A percentile compares a stretch with the other conserved stretches of the same genome.
phyloP scores from a whole-genome alignment of 1,284 basidiomycete genomes.

The Rhodotorula sp. region DNA sequence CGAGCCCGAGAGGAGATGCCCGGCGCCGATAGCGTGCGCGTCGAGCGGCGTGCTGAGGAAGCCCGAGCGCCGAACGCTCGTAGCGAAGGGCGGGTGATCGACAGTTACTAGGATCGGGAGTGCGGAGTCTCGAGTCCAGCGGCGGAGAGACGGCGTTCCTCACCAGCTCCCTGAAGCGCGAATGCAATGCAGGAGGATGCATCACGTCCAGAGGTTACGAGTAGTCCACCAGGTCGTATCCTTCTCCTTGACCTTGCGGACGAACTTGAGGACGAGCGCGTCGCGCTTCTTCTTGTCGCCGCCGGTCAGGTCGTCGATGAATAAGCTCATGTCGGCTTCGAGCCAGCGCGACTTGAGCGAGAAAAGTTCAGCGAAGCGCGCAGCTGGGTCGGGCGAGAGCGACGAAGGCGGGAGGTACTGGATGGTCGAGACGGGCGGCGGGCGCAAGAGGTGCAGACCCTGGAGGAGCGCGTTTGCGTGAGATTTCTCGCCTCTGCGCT shows the following conservation, averaged over 20 bases:
- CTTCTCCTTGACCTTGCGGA: constrained; percentile 69
- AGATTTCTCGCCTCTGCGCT: background rate
- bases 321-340: constrained; percentile 74
- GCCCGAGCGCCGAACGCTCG: no score
- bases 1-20: no score
- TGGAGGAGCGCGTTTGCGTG: background rate
- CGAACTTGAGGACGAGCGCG: constrained; percentile 79
- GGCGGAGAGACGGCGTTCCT: no score
- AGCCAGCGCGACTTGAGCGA: constrained; percentile 73
- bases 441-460: constrained; percentile 20
- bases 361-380: constrained; percentile 81
- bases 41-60: no score
- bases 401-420: constrained; percentile 72
- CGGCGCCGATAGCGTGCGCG: no score
- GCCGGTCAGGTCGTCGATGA: constrained; percentile 70
- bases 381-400: constrained; percentile 70
- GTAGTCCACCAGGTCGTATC: constrained; percentile 67
- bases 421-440: constrained; percentile 49
- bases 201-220: constrained; percentile 49
- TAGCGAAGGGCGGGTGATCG: no score
- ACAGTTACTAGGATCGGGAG: no score
- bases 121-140: no score
- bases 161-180: no score
- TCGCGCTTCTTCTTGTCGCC: constrained; percentile 81
- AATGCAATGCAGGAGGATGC: background rate